phyloP scores from a whole-genome alignment of 2,329 filamentous ascomycete genomes.

The Neofusicoccum laricinum region DNA sequence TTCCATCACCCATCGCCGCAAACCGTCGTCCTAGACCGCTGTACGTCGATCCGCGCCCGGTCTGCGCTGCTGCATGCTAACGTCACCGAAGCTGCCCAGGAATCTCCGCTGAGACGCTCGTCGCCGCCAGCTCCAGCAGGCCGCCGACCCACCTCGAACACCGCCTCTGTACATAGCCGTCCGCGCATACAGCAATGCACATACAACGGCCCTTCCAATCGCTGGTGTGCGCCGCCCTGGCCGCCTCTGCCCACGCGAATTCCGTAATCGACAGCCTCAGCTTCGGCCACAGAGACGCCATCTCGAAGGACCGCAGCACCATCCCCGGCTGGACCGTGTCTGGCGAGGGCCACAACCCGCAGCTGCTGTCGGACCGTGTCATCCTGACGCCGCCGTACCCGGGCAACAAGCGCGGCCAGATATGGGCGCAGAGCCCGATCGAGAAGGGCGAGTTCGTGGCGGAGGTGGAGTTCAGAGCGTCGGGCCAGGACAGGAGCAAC shows the following conservation, averaged over 20 bases:
- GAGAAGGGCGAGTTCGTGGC: conserved; percentile 72
- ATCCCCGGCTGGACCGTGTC: conserved; percentile 57
- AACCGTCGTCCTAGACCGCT: neutral
- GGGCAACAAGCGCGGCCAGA: conserved; percentile 76
- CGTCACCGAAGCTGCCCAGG: neutral
- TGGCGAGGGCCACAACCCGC: conserved; percentile 55
- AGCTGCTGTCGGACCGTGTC: conserved; percentile 79
- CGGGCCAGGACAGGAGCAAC: conserved; percentile 77
- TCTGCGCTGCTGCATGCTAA: neutral
- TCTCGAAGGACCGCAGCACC: conserved; percentile 59
- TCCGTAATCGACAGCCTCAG: conserved; percentile 70
- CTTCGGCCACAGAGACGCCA: conserved; percentile 66
- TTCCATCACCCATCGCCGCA: conserved; percentile 12
- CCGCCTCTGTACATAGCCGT: conserved; percentile 7
- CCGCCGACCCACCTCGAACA: neutral
- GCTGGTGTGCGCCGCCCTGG: conserved; percentile 40
- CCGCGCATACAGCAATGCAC: conserved; percentile 29
- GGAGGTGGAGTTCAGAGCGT: conserved; percentile 84
- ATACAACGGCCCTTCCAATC: conserved; percentile 39
- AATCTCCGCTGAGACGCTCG: neutral
- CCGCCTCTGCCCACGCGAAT: conserved; percentile 58
- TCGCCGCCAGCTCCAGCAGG: neutral
- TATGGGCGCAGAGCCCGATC: conserved; percentile 68
- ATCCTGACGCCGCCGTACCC: conserved; percentile 87
- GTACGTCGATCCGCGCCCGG: conserved; percentile 23